A percentile compares a stretch with the other conserved stretches of the same genome.
phyloP scores from a whole-genome alignment of 495 filamentous ascomycete genomes.

The Penicillium paradoxum region DNA sequence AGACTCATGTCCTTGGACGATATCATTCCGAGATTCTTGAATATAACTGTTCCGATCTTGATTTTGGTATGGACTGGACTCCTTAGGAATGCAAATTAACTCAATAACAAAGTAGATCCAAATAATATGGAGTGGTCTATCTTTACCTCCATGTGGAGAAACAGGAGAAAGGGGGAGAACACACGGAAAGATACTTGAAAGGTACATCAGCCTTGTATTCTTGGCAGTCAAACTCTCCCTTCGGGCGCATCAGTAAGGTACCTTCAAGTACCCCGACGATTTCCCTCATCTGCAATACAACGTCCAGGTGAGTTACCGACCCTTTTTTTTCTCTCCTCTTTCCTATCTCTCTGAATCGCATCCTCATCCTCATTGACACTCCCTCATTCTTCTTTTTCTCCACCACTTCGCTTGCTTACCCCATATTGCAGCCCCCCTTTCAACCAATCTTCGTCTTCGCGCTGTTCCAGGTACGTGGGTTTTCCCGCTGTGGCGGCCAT shows the following conservation, averaged over 20 bases:
- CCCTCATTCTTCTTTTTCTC: conserved; percentile 4
- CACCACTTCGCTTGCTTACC: conserved; percentile 17
- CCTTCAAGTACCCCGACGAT: conserved; percentile 3
- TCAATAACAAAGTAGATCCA: background rate
- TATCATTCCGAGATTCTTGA: background rate
- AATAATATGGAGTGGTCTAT: background rate
- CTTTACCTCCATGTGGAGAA: conserved; percentile 2
- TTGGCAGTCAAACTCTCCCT: conserved; percentile 1
- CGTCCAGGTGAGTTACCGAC: conserved; percentile 4
- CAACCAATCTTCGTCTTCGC: background rate
- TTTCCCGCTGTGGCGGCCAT: background rate
- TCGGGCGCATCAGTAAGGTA: conserved; percentile 1
- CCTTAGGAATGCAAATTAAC: background rate
- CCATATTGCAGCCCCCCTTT: conserved; percentile 1
- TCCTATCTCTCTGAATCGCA: conserved; percentile 8
- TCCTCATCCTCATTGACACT: background rate
- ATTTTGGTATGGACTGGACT: too few relatives aligned
- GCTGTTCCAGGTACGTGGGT: conserved; percentile 8
- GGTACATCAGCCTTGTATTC: conserved; percentile 8
- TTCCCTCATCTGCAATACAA: conserved; percentile 8
- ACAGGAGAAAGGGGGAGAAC: background rate
- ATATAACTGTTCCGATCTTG: too few relatives aligned
- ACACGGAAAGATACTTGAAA: background rate
- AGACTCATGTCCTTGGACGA: too few relatives aligned
- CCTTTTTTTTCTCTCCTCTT: conserved; percentile 19